A percentile compares a stretch with the other conserved stretches of the same genome.
phyloP scores from a whole-genome alignment of 495 filamentous ascomycete genomes.

The Paragyromitra xinjiangensis region DNA sequence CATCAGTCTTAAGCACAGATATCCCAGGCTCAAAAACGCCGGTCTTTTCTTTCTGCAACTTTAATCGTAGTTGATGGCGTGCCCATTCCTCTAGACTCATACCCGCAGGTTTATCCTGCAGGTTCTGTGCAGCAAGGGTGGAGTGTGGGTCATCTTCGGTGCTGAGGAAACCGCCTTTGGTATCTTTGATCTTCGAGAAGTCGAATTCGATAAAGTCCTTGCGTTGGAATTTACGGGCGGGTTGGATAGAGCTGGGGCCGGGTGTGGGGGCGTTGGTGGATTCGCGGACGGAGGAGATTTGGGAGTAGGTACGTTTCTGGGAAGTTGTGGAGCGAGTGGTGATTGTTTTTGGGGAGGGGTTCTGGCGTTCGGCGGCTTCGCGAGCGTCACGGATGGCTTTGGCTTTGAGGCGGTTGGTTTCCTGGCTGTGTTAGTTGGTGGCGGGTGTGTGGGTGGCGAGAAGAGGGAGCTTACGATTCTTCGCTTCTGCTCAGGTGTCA shows the following conservation, averaged over 20 bases:
- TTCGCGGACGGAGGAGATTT: slow-evolving; percentile 28
- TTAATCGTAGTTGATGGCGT: slow-evolving; percentile 72
- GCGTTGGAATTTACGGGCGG: slow-evolving; percentile 82
- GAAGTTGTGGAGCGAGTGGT: slow-evolving; percentile 55
- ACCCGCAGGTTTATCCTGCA: slow-evolving; percentile 77
- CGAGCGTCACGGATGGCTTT: slow-evolving; percentile 77
- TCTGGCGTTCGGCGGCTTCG: slow-evolving; percentile 59
- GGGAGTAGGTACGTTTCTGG: slow-evolving; percentile 34
- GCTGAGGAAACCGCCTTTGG: slow-evolving; percentile 91
- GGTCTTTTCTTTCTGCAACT: slow-evolving; percentile 73
- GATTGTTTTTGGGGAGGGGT: slow-evolving; percentile 53
- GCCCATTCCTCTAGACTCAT: slow-evolving; percentile 98
- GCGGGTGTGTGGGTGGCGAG: not conserved
- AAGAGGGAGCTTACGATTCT: slow-evolving; percentile 42
- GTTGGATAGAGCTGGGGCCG: slow-evolving; percentile 65
- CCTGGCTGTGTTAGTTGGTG: slow-evolving; percentile 64
- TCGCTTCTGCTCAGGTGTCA: slow-evolving; percentile 45
- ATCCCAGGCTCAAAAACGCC: slow-evolving; percentile 89
- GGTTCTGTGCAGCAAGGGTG: slow-evolving; percentile 54
- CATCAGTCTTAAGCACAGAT: slow-evolving; percentile 70
- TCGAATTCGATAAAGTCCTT: slow-evolving; percentile 87
- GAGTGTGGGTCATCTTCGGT: slow-evolving; percentile 80
- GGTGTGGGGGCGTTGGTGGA: slow-evolving; percentile 24
- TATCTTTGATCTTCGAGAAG: slow-evolving; percentile 96
- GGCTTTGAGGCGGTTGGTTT: slow-evolving; percentile 88